These are phyloP conservation scores for Pseudomicrostroma phylloplanum DNA, from an alignment of 1,284 basidiomycete species.

Conservation along the genomic window DNA sequence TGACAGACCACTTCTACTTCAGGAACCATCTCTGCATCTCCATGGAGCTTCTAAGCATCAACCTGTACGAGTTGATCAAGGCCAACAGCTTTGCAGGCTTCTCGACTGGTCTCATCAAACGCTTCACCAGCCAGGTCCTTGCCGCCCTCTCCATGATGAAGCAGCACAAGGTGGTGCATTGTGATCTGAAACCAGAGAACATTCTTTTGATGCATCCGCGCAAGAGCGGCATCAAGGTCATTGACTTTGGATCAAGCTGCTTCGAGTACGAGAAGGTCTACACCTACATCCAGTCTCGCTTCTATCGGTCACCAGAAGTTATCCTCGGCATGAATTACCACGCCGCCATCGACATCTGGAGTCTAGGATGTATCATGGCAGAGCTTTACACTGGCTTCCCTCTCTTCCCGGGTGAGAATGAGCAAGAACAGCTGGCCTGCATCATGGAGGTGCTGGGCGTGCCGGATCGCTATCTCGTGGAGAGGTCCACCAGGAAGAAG, in stretches of 20 bases:
- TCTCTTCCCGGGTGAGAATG: slow-evolving; percentile 92
- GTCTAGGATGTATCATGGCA: slow-evolving; percentile 91
- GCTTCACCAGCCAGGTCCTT: slow-evolving; percentile 94
- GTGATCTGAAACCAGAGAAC: slow-evolving; percentile 99
- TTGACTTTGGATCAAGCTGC: slow-evolving; percentile 98
- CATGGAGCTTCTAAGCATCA: slow-evolving; percentile 95
- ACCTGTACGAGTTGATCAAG: slow-evolving; percentile 98
- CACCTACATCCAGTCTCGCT: slow-evolving; percentile 92
- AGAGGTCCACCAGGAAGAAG: slow-evolving; percentile 85
- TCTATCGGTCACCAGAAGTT: slow-evolving; percentile 85
- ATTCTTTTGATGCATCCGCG: slow-evolving; percentile 88
- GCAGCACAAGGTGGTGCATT: slow-evolving; percentile 97
- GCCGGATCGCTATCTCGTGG: slow-evolving; percentile 89
- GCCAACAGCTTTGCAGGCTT: slow-evolving; percentile 97
- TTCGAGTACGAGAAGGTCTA: slow-evolving; percentile 99
- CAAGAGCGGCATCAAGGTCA: slow-evolving; percentile 94
- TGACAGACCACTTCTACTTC: slow-evolving; percentile 99
- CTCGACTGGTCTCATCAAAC: slow-evolving; percentile 83
- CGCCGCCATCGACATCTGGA: slow-evolving; percentile 88
- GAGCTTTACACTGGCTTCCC: slow-evolving; percentile 98
- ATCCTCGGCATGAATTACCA: slow-evolving; percentile 50
- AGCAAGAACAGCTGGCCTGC: slow-evolving; percentile 95
- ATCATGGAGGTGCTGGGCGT: slow-evolving; percentile 98
- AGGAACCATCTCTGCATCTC: slow-evolving; percentile 96
- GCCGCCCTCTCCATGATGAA: slow-evolving; percentile 84